A percentile compares a stretch with the other conserved stretches of the same genome.
Evolutionary conservation across 2,329 filamentous ascomycete genomes (phyloP).

Genomic region (Colletotrichum siamense): DNA sequence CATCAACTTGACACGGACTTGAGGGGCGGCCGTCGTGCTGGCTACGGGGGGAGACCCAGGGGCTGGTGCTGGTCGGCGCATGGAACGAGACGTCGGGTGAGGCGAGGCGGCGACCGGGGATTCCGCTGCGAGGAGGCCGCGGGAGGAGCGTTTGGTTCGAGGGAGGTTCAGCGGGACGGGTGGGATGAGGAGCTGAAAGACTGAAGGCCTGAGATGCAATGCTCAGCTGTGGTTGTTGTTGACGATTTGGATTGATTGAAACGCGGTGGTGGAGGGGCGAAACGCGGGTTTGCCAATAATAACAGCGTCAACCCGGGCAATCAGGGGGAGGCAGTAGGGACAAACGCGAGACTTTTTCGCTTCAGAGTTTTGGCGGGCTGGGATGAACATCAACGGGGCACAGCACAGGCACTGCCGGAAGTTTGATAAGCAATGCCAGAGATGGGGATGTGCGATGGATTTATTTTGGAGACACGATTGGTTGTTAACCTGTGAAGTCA

Average conservation of each 20-base stretch:
- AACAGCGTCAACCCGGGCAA: not conserved
- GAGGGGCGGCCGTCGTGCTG: not conserved
- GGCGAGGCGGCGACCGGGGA: not conserved
- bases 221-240: not conserved
- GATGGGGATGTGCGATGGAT: not conserved
- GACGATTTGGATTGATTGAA: not conserved
- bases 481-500: not conserved
- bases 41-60: not conserved
- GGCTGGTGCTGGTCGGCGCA: not conserved
- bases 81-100: not conserved
- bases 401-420: not conserved
- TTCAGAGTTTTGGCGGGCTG: not conserved
- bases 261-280: not conserved
- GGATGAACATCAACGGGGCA: not conserved
- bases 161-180: not conserved
- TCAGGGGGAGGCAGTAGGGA: not conserved
- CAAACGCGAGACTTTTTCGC: not conserved
- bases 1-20: conserved; percentile 19
- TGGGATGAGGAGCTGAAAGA: not conserved
- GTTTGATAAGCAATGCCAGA: not conserved
- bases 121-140: not conserved
- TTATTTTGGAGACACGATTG: not conserved
- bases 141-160: not conserved
- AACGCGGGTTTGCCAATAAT: not conserved
- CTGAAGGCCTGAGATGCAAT: not conserved